Percentiles rank a stretch among this genome's conserved stretches.
phyloP scores from a whole-genome alignment of 73 alveolate species.

The Paramecium pentaurelia region DNA sequence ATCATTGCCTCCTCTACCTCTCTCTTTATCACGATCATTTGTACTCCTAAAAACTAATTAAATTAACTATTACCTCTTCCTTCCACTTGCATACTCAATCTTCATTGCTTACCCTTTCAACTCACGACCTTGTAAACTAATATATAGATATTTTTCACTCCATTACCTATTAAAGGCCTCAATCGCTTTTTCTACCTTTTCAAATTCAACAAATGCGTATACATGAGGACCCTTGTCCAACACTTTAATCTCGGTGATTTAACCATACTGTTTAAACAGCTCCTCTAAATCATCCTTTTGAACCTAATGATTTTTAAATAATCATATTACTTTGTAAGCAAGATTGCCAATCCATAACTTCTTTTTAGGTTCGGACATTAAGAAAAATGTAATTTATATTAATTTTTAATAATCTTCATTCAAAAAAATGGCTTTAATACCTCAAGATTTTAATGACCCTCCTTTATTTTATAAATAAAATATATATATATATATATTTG shows the following conservation, averaged over 20 bases:
- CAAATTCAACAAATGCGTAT: slow-evolving; percentile 44
- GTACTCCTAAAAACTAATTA: not conserved
- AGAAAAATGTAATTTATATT: not conserved
- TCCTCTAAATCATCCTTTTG: slow-evolving; percentile 17
- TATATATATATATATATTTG: not conserved
- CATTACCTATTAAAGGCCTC: slow-evolving; percentile 21
- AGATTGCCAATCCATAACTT: slow-evolving; percentile 47
- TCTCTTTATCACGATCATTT: slow-evolving; percentile 36
- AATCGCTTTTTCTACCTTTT: slow-evolving; percentile 12
- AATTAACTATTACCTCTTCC: slow-evolving; percentile 39
- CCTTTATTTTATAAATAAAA: not conserved
- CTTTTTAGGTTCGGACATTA: slow-evolving; percentile 27
- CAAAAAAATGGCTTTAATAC: not conserved
- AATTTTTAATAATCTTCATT: not conserved
- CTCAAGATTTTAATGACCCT: not conserved
- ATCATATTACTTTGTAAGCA: not conserved
- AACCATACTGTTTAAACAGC: not conserved
- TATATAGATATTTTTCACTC: not conserved
- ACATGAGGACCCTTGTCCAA: slow-evolving; percentile 42
- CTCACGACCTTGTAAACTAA: slow-evolving; percentile 37
- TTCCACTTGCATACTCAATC: slow-evolving; percentile 32
- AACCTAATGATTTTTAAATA: not conserved
- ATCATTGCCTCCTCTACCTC: slow-evolving; percentile 41
- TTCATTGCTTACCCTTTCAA: slow-evolving; percentile 28
- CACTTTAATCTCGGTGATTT: slow-evolving; percentile 9